These are phyloP conservation scores for Nicotiana otophora DNA, from an alignment of 257 asterid species.

Conservation along the genomic window DNA sequence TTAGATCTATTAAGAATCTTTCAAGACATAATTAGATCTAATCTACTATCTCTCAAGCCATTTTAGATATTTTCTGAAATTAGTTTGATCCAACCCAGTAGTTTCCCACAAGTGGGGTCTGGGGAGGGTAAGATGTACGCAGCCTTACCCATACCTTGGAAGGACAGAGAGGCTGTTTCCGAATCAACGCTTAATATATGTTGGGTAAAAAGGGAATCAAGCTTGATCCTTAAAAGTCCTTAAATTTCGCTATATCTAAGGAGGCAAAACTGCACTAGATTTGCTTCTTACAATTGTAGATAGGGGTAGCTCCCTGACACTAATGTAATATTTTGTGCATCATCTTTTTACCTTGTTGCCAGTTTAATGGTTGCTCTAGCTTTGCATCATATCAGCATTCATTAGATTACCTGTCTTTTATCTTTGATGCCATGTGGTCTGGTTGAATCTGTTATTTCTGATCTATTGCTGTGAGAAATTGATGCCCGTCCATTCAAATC, in stretches of 20 bases:
- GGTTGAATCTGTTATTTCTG: constrained; percentile 3
- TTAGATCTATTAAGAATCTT: not conserved
- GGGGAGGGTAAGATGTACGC: too few relatives aligned
- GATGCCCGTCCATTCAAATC: not conserved
- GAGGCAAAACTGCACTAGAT: not conserved
- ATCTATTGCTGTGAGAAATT: not conserved
- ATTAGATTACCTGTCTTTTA: not conserved
- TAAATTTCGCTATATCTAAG: not conserved
- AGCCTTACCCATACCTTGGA: too few relatives aligned
- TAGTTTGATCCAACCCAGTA: not conserved
- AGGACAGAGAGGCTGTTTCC: too few relatives aligned
- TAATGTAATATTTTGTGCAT: not conserved
- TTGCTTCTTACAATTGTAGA: not conserved
- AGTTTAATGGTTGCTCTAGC: not conserved
- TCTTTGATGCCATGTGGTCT: not conserved
- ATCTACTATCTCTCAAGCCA: not conserved
- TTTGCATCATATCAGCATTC: not conserved
- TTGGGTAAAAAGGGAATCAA: not conserved
- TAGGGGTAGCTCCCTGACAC: not conserved
- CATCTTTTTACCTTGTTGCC: not conserved
- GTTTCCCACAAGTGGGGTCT: too few relatives aligned
- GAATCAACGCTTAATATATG: not conserved
- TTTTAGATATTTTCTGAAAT: not conserved
- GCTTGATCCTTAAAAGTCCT: not conserved
- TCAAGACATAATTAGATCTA: not conserved